phyloP scores from a whole-genome alignment of 495 filamentous ascomycete genomes.

The Talaromyces thailandensis region DNA sequence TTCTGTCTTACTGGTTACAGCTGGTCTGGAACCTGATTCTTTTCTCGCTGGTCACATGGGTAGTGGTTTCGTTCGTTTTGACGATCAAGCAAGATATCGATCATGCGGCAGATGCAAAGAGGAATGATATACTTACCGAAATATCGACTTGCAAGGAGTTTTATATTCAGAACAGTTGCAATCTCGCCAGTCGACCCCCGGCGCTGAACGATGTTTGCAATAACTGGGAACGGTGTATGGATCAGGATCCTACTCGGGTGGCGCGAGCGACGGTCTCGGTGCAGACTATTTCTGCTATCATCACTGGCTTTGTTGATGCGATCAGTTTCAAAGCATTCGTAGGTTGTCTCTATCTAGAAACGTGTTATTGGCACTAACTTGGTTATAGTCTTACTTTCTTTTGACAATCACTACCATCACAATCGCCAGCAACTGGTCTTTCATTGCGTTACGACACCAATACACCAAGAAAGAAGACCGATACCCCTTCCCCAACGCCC shows the following conservation, averaged over 20 bases:
- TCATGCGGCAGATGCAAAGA: slow-evolving; percentile 54
- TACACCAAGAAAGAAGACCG: slow-evolving; percentile 25
- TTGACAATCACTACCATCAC: slow-evolving; percentile 34
- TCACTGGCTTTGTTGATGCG: slow-evolving; percentile 62
- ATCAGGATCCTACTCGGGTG: slow-evolving; percentile 55
- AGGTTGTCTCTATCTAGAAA: slow-evolving; percentile 13
- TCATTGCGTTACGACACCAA: slow-evolving; percentile 33
- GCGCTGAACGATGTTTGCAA: slow-evolving; percentile 65
- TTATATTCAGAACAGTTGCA: slow-evolving; percentile 68
- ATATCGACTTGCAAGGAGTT: slow-evolving; percentile 62
- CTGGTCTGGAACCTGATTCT: slow-evolving; percentile 70
- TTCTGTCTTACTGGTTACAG: slow-evolving; percentile 79
- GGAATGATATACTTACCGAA: slow-evolving; percentile 54
- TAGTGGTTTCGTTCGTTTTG: slow-evolving; percentile 58
- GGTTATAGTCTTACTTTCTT: slow-evolving; percentile 29
- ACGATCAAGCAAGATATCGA: slow-evolving; percentile 71
- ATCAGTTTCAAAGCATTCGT: slow-evolving; percentile 68
- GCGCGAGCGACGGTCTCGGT: slow-evolving; percentile 60
- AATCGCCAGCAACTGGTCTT: slow-evolving; percentile 38
- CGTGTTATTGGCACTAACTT: not conserved
- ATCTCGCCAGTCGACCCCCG: slow-evolving; percentile 50
- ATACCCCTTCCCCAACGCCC: slow-evolving; percentile 14
- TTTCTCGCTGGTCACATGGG: slow-evolving; percentile 54
- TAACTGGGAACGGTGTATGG: slow-evolving; percentile 82
- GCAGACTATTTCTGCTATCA: slow-evolving; percentile 73